These are phyloP conservation scores for Calocera cornea DNA, from an alignment of 768 basidiomycete genomes.

Conservation along the genomic window DNA sequence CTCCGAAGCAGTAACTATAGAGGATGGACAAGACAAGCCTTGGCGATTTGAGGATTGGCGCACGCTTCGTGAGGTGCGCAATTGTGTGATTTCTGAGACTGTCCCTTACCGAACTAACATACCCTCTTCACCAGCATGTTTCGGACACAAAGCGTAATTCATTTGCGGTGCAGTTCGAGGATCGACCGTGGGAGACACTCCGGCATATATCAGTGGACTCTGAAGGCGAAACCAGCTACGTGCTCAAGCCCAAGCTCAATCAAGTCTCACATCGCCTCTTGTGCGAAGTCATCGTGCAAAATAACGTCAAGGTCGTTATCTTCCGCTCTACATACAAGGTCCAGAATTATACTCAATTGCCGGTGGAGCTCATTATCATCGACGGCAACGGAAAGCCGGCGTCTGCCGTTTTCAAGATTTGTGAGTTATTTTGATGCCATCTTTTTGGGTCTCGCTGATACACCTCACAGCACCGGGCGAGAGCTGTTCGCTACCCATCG, in stretches of 20 bases:
- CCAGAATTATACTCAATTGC: slow-evolving; percentile 81
- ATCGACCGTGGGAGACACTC: slow-evolving; percentile 79
- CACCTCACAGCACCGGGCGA: slow-evolving; percentile 55
- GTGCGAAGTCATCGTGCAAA: slow-evolving; percentile 77
- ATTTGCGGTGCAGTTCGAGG: slow-evolving; percentile 71
- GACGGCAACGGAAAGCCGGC: slow-evolving; percentile 73
- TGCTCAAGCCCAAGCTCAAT: slow-evolving; percentile 62
- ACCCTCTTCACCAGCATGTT: slow-evolving; percentile 36
- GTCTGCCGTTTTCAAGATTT: slow-evolving; percentile 70
- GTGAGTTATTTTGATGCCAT: slow-evolving; percentile 25
- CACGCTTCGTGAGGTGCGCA: slow-evolving; percentile 72
- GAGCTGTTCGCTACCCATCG: slow-evolving; percentile 79
- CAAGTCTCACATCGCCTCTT: slow-evolving; percentile 68
- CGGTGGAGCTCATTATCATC: slow-evolving; percentile 79
- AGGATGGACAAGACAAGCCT: slow-evolving; percentile 64
- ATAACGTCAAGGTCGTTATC: slow-evolving; percentile 89
- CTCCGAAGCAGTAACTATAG: slow-evolving; percentile 41
- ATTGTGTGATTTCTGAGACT: neutral
- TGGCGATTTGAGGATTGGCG: slow-evolving; percentile 98
- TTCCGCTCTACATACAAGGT: slow-evolving; percentile 85
- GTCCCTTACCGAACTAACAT: neutral
- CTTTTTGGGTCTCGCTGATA: neutral
- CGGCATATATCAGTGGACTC: slow-evolving; percentile 80
- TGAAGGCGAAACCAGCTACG: slow-evolving; percentile 83
- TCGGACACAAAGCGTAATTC: slow-evolving; percentile 63